phyloP scores from a whole-genome alignment of 2,329 filamentous ascomycete genomes.

The Lachnellula hyalina region DNA sequence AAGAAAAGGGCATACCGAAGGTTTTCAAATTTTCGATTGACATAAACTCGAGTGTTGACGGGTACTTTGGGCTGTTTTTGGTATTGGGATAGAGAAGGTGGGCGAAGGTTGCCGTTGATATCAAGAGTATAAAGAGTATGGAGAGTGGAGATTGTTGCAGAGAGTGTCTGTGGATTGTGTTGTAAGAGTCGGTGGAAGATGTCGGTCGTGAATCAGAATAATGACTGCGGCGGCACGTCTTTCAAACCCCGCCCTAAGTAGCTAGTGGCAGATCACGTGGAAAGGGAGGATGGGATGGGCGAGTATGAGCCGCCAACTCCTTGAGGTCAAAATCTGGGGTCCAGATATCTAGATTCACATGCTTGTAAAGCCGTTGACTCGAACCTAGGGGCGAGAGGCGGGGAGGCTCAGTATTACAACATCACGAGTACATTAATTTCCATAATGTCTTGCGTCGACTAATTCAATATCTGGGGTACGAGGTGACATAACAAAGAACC shows the following conservation, averaged over 20 bases:
- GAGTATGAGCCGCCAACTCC: no score
- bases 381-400: no score
- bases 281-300: no score
- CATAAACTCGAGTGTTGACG: constrained; percentile 82
- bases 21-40: constrained; percentile 98
- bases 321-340: no score
- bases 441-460: no score
- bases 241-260: neutral
- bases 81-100: constrained; percentile 12
- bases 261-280: no score
- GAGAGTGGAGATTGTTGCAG: constrained; percentile 11
- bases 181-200: constrained; percentile 2
- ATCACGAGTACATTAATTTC: no score
- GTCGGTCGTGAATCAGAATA: neutral
- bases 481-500: no score
- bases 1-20: constrained; percentile 61
- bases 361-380: no score
- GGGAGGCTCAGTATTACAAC: no score
- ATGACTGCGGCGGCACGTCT: neutral
- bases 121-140: constrained; percentile 4
- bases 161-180: constrained; percentile 1
- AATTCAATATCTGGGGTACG: no score
- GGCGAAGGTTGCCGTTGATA: constrained; percentile 21
- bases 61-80: constrained; percentile 33
- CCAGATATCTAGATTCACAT: no score